A percentile compares a stretch with the other conserved stretches of the same genome.
Evolutionary conservation across 1,284 basidiomycete genomes (phyloP).

Genomic region (Ustilago trichophora): DNA sequence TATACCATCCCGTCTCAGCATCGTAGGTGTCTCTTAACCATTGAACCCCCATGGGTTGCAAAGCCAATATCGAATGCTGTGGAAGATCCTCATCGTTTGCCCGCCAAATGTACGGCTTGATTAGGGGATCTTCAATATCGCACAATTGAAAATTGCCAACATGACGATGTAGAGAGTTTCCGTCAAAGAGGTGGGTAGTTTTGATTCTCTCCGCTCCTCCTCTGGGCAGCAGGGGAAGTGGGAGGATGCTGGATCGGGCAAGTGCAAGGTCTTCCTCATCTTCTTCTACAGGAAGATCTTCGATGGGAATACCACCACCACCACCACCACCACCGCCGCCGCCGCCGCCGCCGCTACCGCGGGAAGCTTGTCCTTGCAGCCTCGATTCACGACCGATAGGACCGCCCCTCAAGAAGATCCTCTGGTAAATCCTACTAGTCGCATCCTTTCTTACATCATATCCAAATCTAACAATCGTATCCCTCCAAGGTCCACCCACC

Average conservation of each 20-base stretch:
- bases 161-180: constrained; percentile 78
- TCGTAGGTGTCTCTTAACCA: constrained; percentile 20
- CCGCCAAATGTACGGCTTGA: constrained; percentile 42
- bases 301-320: no score
- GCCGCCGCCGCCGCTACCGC: no score
- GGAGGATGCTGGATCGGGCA: constrained; percentile 7
- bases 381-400: neutral
- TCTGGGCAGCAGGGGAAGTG: neutral
- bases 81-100: constrained; percentile 6
- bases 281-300: neutral
- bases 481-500: constrained; percentile 91
- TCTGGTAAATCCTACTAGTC: constrained; percentile 73
- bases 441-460: constrained; percentile 85
- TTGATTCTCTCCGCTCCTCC: neutral
- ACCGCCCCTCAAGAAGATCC: constrained; percentile 41
- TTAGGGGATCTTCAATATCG: constrained; percentile 84
- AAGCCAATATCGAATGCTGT: neutral
- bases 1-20: constrained; percentile 56
- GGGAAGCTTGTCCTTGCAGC: no score
- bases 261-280: neutral
- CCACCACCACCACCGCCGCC: no score
- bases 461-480: constrained; percentile 83
- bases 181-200: constrained; percentile 88
- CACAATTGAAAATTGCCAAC: constrained; percentile 91
- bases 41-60: neutral